Base-by-base conservation (phyloP, 495 filamentous ascomycete species). In the Letharia lupina region DNA sequence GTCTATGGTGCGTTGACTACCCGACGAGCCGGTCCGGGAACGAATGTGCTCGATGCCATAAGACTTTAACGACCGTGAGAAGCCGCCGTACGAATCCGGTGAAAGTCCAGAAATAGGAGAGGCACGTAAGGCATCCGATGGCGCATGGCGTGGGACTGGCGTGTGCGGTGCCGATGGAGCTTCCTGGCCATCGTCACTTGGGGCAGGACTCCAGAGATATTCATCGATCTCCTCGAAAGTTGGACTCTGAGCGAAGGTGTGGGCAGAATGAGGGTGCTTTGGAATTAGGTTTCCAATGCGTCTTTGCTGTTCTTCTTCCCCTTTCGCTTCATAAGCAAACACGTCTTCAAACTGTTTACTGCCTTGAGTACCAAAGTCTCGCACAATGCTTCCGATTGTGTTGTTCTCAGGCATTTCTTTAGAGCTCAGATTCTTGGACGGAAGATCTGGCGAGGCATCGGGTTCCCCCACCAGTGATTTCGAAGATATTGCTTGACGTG, bases 151-250 rank as follows among this genome's bases (percentile, higher is more conserved):
- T 57, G 33, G 33, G 10, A 35, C 15, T 16, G 54, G 31, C 33
- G 18, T 35, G 42, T 47, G 4, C 13, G 8, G 40, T 39, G 28
- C 60, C 63, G 52, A 31, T 44, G 41, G 28, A 33, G 42, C 35
- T 9, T 60, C 63, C 37, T 28, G 44, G n/a, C 60, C 41, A 37
- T 42, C 35, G 28, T 63, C 65, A 33, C 60, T 63, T 10, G 59
- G 44, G 18, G 47, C 47, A 8, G 65, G 65, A 28, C 60, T 63
- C 57, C 44, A 67, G 33, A 52, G 47, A 18, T 37, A 67, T 35
- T 63, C 47, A 12, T 52, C 61, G 7, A 62, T 48, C 50, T 64
- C 37, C 5, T 44, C 42, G 18, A 15, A 13, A 18, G 0, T 10
- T 33, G 50, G 50, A 37, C 40, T 59, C 11, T 35, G 50, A 33